phyloP scores from a whole-genome alignment of 805 yeast species.

The Phaffomyces opuntiae region DNA sequence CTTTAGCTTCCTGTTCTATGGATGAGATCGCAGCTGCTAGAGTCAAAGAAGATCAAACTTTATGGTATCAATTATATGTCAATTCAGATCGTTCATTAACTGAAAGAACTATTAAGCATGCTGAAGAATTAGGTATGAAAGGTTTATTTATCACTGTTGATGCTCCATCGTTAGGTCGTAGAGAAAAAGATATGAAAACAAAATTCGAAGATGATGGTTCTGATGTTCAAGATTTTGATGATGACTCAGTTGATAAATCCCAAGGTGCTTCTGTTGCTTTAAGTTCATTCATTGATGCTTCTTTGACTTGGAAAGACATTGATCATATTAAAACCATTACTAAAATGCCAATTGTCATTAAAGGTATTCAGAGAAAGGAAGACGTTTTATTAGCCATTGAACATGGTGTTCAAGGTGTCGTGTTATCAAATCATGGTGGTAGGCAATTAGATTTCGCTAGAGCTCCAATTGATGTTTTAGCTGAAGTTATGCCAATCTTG shows the following conservation, averaged over 20 bases:
- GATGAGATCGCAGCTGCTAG: constrained; percentile 79
- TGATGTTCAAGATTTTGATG: constrained; percentile 42
- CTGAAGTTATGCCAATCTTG: constrained; percentile 56
- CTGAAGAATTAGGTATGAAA: constrained; percentile 66
- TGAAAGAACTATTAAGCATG: constrained; percentile 55
- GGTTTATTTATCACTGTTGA: constrained; percentile 88
- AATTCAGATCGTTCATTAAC: constrained; percentile 68
- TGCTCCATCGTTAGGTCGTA: constrained; percentile 85
- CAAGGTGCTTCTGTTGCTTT: constrained; percentile 87
- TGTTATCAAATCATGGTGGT: constrained; percentile 85
- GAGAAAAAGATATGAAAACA: constrained; percentile 80
- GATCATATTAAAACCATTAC: constrained; percentile 48
- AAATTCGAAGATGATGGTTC: constrained; percentile 42
- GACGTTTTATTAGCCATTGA: constrained; percentile 72
- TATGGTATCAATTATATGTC: constrained; percentile 87
- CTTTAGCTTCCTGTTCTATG: constrained; percentile 80
- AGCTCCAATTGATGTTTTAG: constrained; percentile 70
- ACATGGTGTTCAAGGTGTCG: constrained; percentile 70
- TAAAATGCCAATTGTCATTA: constrained; percentile 59
- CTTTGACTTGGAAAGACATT: constrained; percentile 59
- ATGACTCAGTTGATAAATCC: constrained; percentile 49
- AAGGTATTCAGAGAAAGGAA: constrained; percentile 81
- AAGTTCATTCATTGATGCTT: constrained; percentile 75
- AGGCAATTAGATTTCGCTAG: constrained; percentile 78
- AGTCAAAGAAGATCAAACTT: constrained; percentile 54